Evolutionary conservation across 1,284 basidiomycete genomes (phyloP), one percentile per base, ranked within the genome.

Genomic region (Anthracocystis walkeri): DNA sequence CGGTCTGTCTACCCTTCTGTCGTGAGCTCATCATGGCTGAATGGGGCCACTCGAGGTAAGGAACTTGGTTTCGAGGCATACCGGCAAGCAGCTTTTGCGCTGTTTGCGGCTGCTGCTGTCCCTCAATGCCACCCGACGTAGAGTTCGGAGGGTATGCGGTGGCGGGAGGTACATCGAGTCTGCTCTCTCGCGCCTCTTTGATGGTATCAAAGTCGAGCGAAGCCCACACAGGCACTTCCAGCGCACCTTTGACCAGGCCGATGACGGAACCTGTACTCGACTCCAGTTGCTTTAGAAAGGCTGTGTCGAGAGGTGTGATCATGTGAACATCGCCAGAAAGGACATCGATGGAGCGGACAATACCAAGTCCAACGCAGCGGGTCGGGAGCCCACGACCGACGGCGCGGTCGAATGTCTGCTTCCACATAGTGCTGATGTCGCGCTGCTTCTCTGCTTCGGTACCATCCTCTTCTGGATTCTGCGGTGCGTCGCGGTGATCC

Each of bases 171-270:
- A 74, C 65, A 25, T 65, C 46, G n/a, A 70, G 58, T 25, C 58
- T 61, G 42, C 65, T 65, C 42, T 75, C 72, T 12, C 70, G 44
- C 2, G 75, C 74, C 25, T 77, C 77, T 20, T 60, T 64, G 40
- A 76, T 69, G 2, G 78, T 58, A 6, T 88, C 86, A 85, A 90
- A 91, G 85, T 97, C 93, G 52, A 97, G 86, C 90, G 94, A 90
- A 0, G 91, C 94, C 89, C 91, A 92, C 0, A 94, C 87, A 0
- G 95, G 95, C 0, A 97, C 86, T 82, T 96, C 93, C 75, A 97
- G 87, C 78, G 93, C 92, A 5, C 95, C 95, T 82, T 92, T 93
- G 40, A 95, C 90, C 1, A 96, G 63, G 45, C 75, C 90, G 7
- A 94, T 16, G 93, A 87, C 1, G 92, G 93, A 29, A 7, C 33